Evolutionary conservation across 2,329 filamentous ascomycete species (phyloP).

Genomic region (Fusarium foetens): DNA sequence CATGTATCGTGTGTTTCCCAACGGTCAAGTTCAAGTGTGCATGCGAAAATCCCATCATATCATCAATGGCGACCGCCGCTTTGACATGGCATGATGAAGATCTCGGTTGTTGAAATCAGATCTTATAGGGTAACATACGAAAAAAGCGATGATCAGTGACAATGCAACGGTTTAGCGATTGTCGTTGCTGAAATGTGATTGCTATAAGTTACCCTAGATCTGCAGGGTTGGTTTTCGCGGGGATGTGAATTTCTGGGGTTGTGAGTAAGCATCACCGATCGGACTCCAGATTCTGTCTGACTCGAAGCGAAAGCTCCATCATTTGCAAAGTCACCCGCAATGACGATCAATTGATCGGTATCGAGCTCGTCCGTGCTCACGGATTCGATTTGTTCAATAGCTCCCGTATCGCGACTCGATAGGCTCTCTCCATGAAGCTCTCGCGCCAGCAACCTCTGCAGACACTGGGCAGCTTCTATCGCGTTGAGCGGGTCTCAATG

Average conservation of each 20-base stretch:
- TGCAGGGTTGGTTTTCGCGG: background rate
- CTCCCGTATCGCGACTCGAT: too few species aligned
- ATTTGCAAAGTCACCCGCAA: background rate
- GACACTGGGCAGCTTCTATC: background rate
- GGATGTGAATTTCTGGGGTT: background rate
- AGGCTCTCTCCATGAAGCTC: background rate
- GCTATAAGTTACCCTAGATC: slow-evolving; percentile 12
- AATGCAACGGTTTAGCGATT: background rate
- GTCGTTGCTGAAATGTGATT: background rate
- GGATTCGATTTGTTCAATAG: background rate
- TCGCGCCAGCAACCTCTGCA: background rate
- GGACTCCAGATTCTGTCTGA: background rate
- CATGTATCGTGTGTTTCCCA: background rate
- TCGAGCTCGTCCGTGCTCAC: too few species aligned
- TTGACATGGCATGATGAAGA: background rate
- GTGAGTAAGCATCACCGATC: background rate
- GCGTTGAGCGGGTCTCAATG: background rate
- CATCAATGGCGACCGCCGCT: background rate
- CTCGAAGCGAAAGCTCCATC: background rate
- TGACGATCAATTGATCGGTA: background rate
- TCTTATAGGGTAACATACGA: background rate
- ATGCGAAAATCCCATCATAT: background rate
- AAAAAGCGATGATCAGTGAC: background rate
- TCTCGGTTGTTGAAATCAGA: background rate
- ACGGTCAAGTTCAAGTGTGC: background rate